A percentile compares a stretch with the other conserved stretches of the same genome.
Conservation (phyloP, 805 yeast species). For the Candida broadrunensis region DNA sequence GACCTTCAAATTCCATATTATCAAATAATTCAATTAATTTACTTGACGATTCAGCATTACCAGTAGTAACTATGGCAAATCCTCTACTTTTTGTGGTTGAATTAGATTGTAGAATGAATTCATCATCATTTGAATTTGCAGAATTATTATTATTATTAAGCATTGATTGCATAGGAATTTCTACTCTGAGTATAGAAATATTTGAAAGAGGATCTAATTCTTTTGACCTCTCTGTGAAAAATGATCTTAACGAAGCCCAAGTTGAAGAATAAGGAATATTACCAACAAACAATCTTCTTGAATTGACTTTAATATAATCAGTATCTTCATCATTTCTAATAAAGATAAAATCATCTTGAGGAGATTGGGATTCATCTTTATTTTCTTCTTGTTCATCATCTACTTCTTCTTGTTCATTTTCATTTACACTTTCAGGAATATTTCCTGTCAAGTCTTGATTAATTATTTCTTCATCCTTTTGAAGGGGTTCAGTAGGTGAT, state of each 20-base stretch:
- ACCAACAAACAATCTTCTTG: slow-evolving; percentile 49
- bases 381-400: background rate
- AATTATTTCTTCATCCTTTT: background rate
- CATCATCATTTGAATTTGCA: slow-evolving; percentile 21
- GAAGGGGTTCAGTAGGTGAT: background rate
- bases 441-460: background rate
- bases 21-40: slow-evolving; percentile 50
- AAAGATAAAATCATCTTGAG: slow-evolving; percentile 10
- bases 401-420: background rate
- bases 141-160: background rate
- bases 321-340: slow-evolving; percentile 20
- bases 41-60: slow-evolving; percentile 43
- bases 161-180: slow-evolving; percentile 36
- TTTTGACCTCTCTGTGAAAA: slow-evolving; percentile 19
- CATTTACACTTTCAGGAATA: background rate
- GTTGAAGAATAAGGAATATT: slow-evolving; percentile 50
- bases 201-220: slow-evolving; percentile 24
- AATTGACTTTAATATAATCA: slow-evolving; percentile 33
- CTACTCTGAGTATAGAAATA: slow-evolving; percentile 31
- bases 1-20: slow-evolving; percentile 54
- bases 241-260: slow-evolving; percentile 30
- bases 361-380: background rate
- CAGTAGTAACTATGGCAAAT: slow-evolving; percentile 61
- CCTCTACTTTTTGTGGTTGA: slow-evolving; percentile 40
- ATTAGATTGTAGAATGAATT: background rate